These are phyloP conservation scores for Kalmusia sp. DNA, from an alignment of 2,329 filamentous ascomycete species.

Conservation along the genomic window DNA sequence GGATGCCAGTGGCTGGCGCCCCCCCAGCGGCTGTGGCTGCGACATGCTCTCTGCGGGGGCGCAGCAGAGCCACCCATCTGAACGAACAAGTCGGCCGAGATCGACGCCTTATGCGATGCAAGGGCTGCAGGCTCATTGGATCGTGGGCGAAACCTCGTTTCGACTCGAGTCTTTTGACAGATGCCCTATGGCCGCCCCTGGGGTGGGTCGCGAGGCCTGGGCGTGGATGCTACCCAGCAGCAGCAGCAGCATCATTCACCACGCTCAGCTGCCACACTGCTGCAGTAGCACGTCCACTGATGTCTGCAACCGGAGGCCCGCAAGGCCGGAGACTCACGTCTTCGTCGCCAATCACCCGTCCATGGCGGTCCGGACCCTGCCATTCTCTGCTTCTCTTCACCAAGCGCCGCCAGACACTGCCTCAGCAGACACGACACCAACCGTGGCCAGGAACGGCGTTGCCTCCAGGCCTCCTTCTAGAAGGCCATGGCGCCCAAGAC, in stretches of 20 bases:
- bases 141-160: conserved; percentile 27
- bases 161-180: conserved; percentile 30
- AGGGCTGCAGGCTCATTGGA: conserved; percentile 12
- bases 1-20: neutral
- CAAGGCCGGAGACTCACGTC: conserved; percentile 2
- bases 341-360: conserved; percentile 26
- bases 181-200: conserved; percentile 25
- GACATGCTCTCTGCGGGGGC: conserved; percentile 10
- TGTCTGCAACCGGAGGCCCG: neutral
- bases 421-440: conserved; percentile 26
- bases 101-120: neutral
- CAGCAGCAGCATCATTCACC: conserved; percentile 15
- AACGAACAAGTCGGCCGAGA: conserved; percentile 1
- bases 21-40: conserved; percentile 56
- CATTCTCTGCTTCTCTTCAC: conserved; percentile 24
- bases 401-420: conserved; percentile 39
- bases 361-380: conserved; percentile 24
- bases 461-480: conserved; percentile 25
- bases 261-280: conserved; percentile 11
- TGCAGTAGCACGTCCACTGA: conserved; percentile 4
- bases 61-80: conserved; percentile 6
- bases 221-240: conserved; percentile 9
- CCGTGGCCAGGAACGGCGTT: conserved; percentile 14
- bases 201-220: conserved; percentile 22
- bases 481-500: conserved; percentile 18